Conservation (phyloP, 2,329 filamentous ascomycete genomes). For the Nectriaceae sp. region DNA sequence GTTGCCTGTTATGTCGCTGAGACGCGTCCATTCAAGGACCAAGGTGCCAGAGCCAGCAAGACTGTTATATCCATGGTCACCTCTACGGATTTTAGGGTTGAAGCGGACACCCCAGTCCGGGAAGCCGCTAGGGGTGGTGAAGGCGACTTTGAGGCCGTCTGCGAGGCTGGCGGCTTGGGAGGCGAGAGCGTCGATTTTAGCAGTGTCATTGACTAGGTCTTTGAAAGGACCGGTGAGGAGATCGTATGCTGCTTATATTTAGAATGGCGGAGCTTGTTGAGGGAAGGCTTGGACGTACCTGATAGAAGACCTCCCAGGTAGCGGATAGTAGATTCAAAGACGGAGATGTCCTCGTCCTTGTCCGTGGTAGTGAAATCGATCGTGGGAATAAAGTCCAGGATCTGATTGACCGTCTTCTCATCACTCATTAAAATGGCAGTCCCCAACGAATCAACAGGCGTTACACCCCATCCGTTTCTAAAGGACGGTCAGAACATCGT, state of each 20-base stretch:
- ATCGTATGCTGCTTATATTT: conserved; percentile 58
- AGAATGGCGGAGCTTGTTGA: neutral
- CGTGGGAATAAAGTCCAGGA: conserved; percentile 68
- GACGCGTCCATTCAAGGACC: conserved; percentile 80
- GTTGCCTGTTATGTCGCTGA: conserved; percentile 75
- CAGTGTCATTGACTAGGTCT: conserved; percentile 41
- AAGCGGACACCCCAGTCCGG: conserved; percentile 71
- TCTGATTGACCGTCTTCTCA: conserved; percentile 65
- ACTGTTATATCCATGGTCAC: conserved; percentile 61
- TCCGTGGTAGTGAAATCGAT: conserved; percentile 70
- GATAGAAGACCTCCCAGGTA: conserved; percentile 82
- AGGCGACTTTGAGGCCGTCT: conserved; percentile 74
- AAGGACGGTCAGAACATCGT: neutral
- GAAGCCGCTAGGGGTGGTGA: conserved; percentile 74
- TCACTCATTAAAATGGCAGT: conserved; percentile 80
- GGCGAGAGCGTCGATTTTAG: conserved; percentile 61
- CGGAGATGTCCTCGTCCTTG: conserved; percentile 56
- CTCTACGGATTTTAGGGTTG: conserved; percentile 48
- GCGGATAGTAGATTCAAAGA: conserved; percentile 91
- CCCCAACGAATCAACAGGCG: conserved; percentile 76
- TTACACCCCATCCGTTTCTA: conserved; percentile 85
- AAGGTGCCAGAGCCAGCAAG: conserved; percentile 78
- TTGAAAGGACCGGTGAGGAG: conserved; percentile 69
- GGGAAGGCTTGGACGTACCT: conserved; percentile 43
- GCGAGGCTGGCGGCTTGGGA: conserved; percentile 69